These are phyloP conservation scores for Backusella liffmaniae DNA, from an alignment of 192 early-diverging fungal genomes.

Conservation along the genomic window DNA sequence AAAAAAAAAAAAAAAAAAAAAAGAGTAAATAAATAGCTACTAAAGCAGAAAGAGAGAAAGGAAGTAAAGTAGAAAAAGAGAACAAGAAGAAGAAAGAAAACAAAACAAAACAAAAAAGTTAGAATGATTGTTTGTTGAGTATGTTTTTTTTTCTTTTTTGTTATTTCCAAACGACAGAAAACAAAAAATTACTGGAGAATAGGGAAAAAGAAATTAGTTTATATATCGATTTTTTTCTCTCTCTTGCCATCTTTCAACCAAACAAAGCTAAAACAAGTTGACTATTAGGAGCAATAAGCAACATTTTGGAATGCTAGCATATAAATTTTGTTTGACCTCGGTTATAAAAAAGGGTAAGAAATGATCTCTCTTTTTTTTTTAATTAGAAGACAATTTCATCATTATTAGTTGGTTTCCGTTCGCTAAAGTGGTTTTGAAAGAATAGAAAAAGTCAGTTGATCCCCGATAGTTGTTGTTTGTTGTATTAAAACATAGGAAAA, in stretches of 20 bases:
- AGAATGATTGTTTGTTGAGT: background rate
- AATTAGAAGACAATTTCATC: too few relatives aligned
- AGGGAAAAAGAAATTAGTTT: conserved; percentile 3
- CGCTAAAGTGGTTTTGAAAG: background rate
- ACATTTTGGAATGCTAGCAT: background rate
- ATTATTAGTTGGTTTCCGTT: too few relatives aligned
- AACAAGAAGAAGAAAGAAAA: background rate
- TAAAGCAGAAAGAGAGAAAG: background rate
- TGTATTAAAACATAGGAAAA: background rate
- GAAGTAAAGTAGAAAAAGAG: background rate
- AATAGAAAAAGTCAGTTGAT: background rate
- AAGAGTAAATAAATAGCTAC: background rate
- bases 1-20: background rate
- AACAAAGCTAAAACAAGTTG: background rate
- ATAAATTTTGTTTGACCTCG: background rate
- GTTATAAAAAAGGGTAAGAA: background rate
- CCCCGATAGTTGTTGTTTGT: background rate
- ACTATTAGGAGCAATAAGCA: background rate
- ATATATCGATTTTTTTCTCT: background rate
- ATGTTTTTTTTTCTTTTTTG: background rate
- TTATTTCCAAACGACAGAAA: background rate
- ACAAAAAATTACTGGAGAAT: background rate
- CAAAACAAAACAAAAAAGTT: background rate
- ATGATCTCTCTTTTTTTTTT: too few relatives aligned
- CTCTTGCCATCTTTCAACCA: background rate